These are phyloP conservation scores for Didymella arachidicola DNA, from an alignment of 2,329 filamentous ascomycete genomes.

Conservation along the genomic window DNA sequence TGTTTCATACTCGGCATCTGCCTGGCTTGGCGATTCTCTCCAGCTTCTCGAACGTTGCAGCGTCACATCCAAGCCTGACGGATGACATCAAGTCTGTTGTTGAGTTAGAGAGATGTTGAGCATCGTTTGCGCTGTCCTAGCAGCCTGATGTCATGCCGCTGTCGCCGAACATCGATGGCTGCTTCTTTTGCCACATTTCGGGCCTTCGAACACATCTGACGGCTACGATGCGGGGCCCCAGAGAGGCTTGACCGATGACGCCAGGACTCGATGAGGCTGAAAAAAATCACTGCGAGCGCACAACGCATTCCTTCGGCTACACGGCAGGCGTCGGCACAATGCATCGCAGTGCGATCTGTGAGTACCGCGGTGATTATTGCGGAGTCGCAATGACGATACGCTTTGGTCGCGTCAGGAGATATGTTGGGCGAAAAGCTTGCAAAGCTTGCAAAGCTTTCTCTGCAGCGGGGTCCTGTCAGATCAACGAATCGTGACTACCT, in stretches of 20 bases:
- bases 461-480: slow-evolving; percentile 24
- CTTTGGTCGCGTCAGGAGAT: slow-evolving; percentile 19
- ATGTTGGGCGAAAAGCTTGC: slow-evolving; percentile 23
- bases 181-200: slow-evolving; percentile 27
- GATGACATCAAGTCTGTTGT: slow-evolving; percentile 16
- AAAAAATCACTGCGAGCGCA: slow-evolving; percentile 22
- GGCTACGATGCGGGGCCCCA: slow-evolving; percentile 35
- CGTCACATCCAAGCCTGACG: not conserved
- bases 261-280: slow-evolving; percentile 16
- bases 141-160: slow-evolving; percentile 26
- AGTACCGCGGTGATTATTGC: slow-evolving; percentile 13
- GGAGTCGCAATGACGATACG: slow-evolving; percentile 15
- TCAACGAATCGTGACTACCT: slow-evolving; percentile 19
- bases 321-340: slow-evolving; percentile 24
- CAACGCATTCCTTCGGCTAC: slow-evolving; percentile 16
- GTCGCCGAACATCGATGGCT: slow-evolving; percentile 16
- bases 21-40: slow-evolving; percentile 1
- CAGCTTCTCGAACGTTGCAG: slow-evolving; percentile 14
- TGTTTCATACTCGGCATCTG: not conserved
- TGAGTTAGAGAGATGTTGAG: not conserved
- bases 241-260: slow-evolving; percentile 30
- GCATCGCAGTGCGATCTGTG: slow-evolving; percentile 10
- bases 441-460: slow-evolving; percentile 23
- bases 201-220: slow-evolving; percentile 26
- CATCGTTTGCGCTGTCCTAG: not conserved